A percentile compares a stretch with the other conserved stretches of the same genome.
Conservation (phyloP, 345 rosid genomes). For the Mallotus nudiflorus region DNA sequence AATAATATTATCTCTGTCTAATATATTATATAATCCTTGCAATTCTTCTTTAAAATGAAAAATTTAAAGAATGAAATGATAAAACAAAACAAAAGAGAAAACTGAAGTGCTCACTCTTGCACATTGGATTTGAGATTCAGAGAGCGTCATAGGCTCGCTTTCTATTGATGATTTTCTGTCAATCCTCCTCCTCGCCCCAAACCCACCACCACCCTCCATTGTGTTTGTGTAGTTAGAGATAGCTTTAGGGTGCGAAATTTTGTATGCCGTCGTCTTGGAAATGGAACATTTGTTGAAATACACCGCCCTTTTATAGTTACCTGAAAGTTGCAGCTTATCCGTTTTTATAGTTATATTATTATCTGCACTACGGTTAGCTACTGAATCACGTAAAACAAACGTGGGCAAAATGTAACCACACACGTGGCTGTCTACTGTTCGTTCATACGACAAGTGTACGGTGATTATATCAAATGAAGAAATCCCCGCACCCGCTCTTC, state of each 20-base stretch:
- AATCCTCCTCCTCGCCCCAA: not conserved
- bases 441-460: not conserved
- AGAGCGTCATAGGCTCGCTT: constrained; percentile 50
- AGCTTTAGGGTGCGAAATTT: too few species aligned
- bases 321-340: not conserved
- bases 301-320: not conserved
- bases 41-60: too few species aligned
- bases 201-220: constrained; percentile 5
- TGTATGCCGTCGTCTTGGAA: not conserved
- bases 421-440: not conserved
- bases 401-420: not conserved
- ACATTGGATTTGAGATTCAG: constrained; percentile 34
- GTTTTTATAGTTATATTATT: not conserved
- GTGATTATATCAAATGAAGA: not conserved
- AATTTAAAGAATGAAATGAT: not conserved
- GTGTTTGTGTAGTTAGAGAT: too few species aligned
- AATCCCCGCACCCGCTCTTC: not conserved
- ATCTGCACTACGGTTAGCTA: not conserved
- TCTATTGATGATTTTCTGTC: constrained; percentile 46
- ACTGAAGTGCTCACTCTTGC: constrained; percentile 40
- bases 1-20: too few species aligned
- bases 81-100: not conserved
- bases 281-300: not conserved
- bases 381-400: not conserved
- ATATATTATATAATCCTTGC: too few species aligned